Evolutionary conservation across 345 rosid species (phyloP).

Genomic region (Sisymbrium irio): DNA sequence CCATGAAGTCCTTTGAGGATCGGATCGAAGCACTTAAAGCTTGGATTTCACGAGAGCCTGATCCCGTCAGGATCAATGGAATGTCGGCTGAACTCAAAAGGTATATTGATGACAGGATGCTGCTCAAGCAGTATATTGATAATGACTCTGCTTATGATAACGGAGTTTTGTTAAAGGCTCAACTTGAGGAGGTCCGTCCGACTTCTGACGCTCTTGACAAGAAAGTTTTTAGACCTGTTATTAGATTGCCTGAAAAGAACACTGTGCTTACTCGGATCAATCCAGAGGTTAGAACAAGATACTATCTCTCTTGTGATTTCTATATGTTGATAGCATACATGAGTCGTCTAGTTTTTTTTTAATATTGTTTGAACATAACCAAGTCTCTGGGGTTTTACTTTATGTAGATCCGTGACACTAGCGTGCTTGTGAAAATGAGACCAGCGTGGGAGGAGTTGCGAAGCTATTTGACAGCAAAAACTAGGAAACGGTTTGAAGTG

Average conservation of each 20-base stretch:
- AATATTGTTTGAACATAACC: neutral
- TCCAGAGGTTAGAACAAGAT: slow-evolving; percentile 68
- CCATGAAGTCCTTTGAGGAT: slow-evolving; percentile 95
- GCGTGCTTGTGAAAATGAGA: slow-evolving; percentile 98
- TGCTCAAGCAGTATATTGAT: slow-evolving; percentile 84
- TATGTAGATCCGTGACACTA: slow-evolving; percentile 88
- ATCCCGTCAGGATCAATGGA: slow-evolving; percentile 57
- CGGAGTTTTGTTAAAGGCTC: slow-evolving; percentile 70
- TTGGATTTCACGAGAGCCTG: slow-evolving; percentile 83
- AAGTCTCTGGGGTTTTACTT: slow-evolving; percentile 15
- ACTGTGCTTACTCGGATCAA: slow-evolving; percentile 90
- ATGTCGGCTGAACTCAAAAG: slow-evolving; percentile 80
- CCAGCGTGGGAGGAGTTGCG: slow-evolving; percentile 98
- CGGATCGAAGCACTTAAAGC: slow-evolving; percentile 67
- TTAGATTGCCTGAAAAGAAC: slow-evolving; percentile 78
- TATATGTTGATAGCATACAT: too few relatives aligned
- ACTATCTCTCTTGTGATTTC: neutral
- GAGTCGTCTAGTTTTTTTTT: too few relatives aligned
- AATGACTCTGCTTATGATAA: slow-evolving; percentile 65
- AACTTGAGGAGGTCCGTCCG: slow-evolving; percentile 70
- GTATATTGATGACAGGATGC: slow-evolving; percentile 64
- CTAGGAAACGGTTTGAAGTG: slow-evolving; percentile 95
- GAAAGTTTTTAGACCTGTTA: slow-evolving; percentile 68
- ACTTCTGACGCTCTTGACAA: slow-evolving; percentile 63
- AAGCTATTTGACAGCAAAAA: slow-evolving; percentile 88